Evolutionary conservation across 2,329 filamentous ascomycete genomes (phyloP).

Genomic region (Aureobasidium melanogenum): DNA sequence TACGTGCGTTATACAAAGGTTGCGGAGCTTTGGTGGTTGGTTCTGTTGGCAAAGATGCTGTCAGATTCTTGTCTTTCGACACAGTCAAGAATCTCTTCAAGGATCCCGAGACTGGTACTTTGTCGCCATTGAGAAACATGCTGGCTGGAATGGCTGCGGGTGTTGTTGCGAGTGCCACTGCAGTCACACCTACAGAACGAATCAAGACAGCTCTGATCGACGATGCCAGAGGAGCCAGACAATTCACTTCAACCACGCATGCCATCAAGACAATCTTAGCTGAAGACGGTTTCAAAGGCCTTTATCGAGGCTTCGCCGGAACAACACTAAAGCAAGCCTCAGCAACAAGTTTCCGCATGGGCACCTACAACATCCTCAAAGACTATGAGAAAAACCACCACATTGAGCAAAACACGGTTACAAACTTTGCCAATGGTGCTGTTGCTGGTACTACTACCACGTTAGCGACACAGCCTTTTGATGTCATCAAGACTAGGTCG

Average conservation of each 20-base stretch:
- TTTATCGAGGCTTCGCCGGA: constrained; percentile 52
- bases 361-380: constrained; percentile 55
- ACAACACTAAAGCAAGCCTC: constrained; percentile 56
- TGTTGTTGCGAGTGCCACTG: constrained; percentile 52
- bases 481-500: constrained; percentile 54
- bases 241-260: constrained; percentile 44
- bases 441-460: constrained; percentile 54
- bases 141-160: constrained; percentile 56
- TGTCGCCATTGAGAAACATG: constrained; percentile 50
- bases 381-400: constrained; percentile 44
- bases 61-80: constrained; percentile 59
- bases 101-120: constrained; percentile 45
- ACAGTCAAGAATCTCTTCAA: constrained; percentile 52
- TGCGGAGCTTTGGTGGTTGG: constrained; percentile 53
- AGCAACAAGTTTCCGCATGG: constrained; percentile 54
- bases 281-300: constrained; percentile 43
- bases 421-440: constrained; percentile 55
- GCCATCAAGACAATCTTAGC: constrained; percentile 41
- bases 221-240: constrained; percentile 40
- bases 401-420: constrained; percentile 41
- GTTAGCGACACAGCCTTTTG: constrained; percentile 52
- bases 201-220: constrained; percentile 62
- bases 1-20: constrained; percentile 53
- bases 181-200: constrained; percentile 59
- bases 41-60: constrained; percentile 54